Base-by-base conservation (phyloP, 2,329 filamentous ascomycete genomes). In the Lecanicillium sp. region DNA sequence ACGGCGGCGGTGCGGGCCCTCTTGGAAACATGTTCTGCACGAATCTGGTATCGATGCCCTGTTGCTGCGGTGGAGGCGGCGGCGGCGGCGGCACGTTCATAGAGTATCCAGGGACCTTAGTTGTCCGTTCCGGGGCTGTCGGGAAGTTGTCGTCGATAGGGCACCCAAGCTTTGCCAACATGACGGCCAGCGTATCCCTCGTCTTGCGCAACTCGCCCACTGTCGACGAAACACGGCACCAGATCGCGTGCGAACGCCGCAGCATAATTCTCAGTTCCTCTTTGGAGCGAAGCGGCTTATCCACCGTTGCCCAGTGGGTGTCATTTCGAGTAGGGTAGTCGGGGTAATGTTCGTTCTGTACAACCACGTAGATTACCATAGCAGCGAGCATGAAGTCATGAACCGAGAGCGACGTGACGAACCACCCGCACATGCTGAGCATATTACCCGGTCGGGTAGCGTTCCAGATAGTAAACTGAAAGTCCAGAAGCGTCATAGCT, bases 341-440 rank as follows among this genome's bases (percentile, higher is more conserved):
- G 29, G 59, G 56, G 50, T 71, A 72, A 32, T 59, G 60, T 17
- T 68, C 64, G 56, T 69, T 72, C 52, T 72, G 69, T 20, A 73
- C 58, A 15, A 73, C 62, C 15, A 84, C 63, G 52, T 77, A 83
- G 3, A 84, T 56, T 12, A 84, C 71, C 71, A 81, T 79, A 47
- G 76, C 73, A 0, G 79, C 79, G 2, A 84, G 69, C 44, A 84
- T 63, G 43, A 79, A 84, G 57, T 84, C 80, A 43, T 82, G 78
- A 44, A 78, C 71, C 10, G 74, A 72, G 4, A 84, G 62, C 1
- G 75, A 76, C 3, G 73, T 75, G 17, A 81, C 60, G 54, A 82
- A 81, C 74, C 78, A 82, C 5, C 71, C 69, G 30, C 75, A 70
- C 24, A 69, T 65, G 51, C 68, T 65, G 12, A 84, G 62, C 21